phyloP scores from a whole-genome alignment of 116 monocot species.

The Posidonia oceanica region DNA sequence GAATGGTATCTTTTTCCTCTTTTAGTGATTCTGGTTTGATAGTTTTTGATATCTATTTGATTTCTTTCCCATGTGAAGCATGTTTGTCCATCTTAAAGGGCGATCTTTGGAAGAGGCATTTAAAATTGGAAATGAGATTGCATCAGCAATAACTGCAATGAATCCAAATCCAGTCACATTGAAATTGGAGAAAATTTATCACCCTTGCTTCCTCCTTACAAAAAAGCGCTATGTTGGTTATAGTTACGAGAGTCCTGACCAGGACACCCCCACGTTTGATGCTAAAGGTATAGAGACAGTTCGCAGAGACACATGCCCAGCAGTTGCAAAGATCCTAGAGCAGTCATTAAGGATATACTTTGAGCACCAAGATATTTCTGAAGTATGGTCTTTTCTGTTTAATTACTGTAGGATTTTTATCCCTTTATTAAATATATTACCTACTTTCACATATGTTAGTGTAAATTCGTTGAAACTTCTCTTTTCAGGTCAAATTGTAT shows the following conservation, averaged over 20 bases:
- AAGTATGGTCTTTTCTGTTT: constrained; percentile 24
- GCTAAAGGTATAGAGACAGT: constrained; percentile 98
- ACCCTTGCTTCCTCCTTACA: constrained; percentile 88
- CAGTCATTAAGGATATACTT: constrained; percentile 71
- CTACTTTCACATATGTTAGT: background rate
- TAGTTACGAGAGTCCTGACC: constrained; percentile 71
- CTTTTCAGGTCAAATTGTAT: constrained; percentile 63
- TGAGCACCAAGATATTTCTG: constrained; percentile 49
- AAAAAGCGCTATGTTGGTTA: constrained; percentile 99
- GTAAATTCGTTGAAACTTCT: background rate
- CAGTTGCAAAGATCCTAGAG: constrained; percentile 86
- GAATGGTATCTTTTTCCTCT: constrained; percentile 3
- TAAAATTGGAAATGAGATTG: constrained; percentile 92
- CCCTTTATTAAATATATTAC: background rate
- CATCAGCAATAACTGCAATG: constrained; percentile 67
- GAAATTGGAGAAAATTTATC: constrained; percentile 92
- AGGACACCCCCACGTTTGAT: constrained; percentile 70
- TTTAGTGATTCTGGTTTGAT: constrained; percentile 8
- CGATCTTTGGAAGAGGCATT: constrained; percentile 69
- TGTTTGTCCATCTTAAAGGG: constrained; percentile 95
- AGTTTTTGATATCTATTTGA: constrained; percentile 22
- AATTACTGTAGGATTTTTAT: background rate
- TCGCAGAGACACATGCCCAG: constrained; percentile 87
- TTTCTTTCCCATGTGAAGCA: constrained; percentile 29
- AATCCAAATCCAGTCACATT: constrained; percentile 83